Base-by-base conservation (phyloP, 495 filamentous ascomycete species). In the Podospora fimiseda region DNA sequence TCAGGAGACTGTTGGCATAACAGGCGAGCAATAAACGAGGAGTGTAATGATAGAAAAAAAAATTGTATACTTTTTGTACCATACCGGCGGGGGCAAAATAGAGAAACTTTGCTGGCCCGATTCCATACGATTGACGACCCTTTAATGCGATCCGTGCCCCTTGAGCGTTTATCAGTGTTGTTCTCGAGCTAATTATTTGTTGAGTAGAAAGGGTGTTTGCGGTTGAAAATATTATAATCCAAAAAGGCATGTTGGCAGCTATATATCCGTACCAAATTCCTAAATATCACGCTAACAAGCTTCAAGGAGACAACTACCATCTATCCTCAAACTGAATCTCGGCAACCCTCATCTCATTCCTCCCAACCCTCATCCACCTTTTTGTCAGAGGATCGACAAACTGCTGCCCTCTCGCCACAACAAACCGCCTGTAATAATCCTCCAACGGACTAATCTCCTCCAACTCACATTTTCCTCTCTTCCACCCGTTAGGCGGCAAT, bases 1-100 rank as follows among this genome's bases (percentile, higher is more conserved):
- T 98, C 58, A 72, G 64, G 55, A 69, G 57, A 53, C n/a, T n/a
- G n/a, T 13, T 76, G 16, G 61, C 52, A 3, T 21, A 44, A 22
- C 5, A 8, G 9, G 42, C 20, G 4, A 21, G 24, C 40, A 21
- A 53, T 67, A 21, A 62, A 37, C 14, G n/a, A 3, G 30, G n/a
- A 33, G 37, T 55, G 57, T 56, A 55, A 55, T 43, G 38, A 22
- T 18, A 23, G 21, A n/a, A 16, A 15, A 56, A 56, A 49, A 43
- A 55, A 21, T 19, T 63, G 61, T 61, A 65, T 56, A 60, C n/a
- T 62, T 54, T 49, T 43, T 66, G 62, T 62, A 65, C 49, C 38
- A 68, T 60, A 60, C 56, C 30, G 48, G 24, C 42, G 41, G n/a
- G n/a, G 53, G 44, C 36, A 60, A 48, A 51, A 50, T 5, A 53